A percentile compares a stretch with the other conserved stretches of the same genome.
These are phyloP conservation scores for Hymenoscyphus scutula DNA, from an alignment of 2,329 filamentous ascomycete genomes.

Conservation along the genomic window DNA sequence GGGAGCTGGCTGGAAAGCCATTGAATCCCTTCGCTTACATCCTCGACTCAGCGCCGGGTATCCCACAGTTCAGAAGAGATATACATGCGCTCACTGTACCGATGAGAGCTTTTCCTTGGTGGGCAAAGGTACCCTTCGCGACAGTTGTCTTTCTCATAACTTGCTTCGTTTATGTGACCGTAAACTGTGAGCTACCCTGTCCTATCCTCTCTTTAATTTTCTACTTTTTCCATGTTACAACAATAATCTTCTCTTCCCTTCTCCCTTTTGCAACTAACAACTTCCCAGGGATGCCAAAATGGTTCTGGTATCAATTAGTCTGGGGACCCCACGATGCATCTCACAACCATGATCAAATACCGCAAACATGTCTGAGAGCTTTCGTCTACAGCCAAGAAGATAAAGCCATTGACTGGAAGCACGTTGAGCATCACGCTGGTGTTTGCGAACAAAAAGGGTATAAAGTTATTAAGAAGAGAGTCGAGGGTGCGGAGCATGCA, in stretches of 20 bases:
- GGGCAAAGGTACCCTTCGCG: conserved; percentile 22
- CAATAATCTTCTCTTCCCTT: not conserved
- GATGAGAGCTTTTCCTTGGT: conserved; percentile 17
- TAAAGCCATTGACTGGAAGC: conserved; percentile 25
- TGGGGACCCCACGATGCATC: conserved; percentile 26
- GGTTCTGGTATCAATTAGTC: conserved; percentile 30
- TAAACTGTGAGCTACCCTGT: conserved; percentile 20
- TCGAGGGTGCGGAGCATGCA: conserved; percentile 29
- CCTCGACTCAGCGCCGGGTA: conserved; percentile 29
- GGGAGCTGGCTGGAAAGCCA: conserved; percentile 16
- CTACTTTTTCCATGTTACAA: not conserved
- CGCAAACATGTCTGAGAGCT: conserved; percentile 17
- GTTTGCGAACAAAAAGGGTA: conserved; percentile 25
- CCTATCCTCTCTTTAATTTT: not conserved
- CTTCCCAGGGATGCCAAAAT: conserved; percentile 22
- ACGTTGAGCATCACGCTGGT: conserved; percentile 27
- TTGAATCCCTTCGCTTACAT: conserved; percentile 22
- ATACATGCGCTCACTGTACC: conserved; percentile 25
- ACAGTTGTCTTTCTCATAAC: conserved; percentile 11
- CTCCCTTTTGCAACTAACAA: not conserved
- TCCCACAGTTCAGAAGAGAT: conserved; percentile 30
- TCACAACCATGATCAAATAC: conserved; percentile 22
- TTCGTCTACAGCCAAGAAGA: conserved; percentile 35
- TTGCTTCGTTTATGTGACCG: conserved; percentile 21
- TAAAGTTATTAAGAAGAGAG: conserved; percentile 22